Evolutionary conservation across 805 yeast species (phyloP), one percentile per base, ranked within the genome.

Genomic region (Saccharomycopsis selenospora): DNA sequence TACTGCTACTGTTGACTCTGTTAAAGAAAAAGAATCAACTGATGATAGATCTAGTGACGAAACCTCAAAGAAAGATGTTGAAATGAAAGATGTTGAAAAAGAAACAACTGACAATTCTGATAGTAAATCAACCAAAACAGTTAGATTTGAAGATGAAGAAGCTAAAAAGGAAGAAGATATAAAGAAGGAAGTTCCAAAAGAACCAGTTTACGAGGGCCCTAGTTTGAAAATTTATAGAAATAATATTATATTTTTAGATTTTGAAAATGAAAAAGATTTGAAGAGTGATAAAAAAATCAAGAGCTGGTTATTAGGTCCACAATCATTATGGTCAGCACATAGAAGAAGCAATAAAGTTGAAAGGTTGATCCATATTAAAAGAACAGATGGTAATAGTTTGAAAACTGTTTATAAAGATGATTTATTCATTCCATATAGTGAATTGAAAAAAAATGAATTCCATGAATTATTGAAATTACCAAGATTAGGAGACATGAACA

Each of bases 171-270:
- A 14, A 33, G 38, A 14, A 33, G 13, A 33, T 14, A n/a, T 10
- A 26, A 23, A 26, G 27, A 40, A 25, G 6, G 26, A 28, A 25
- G 28, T 22, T 4, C 56, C 48, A 18, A 48, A 50, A 27, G 63
- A 60, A 20, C 48, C 53, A 1, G 52, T 68, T 0, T 79, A 71
- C 56, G 82, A 80, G 61, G 95, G 95, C 0, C 95, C 95, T 1
- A 63, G 68, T 2, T 88, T 80, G 57, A 70, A 70, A 46, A 79
- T 82, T 2, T 70, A 79, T 1, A 69, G 76, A 29, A 79, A 81
- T 55, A 67, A 67, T 36, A 61, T 87, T 0, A 69, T 76, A 1
- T 66, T 85, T 41, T 70, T 48, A 13, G 38, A 49, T 25, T 48
- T 48, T 30, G 40, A 45, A n/a, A 36, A 45, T 17, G 47, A 49